Evolutionary conservation across 192 early-diverging fungal species (phyloP).

Genomic region (Podila verticillata): DNA sequence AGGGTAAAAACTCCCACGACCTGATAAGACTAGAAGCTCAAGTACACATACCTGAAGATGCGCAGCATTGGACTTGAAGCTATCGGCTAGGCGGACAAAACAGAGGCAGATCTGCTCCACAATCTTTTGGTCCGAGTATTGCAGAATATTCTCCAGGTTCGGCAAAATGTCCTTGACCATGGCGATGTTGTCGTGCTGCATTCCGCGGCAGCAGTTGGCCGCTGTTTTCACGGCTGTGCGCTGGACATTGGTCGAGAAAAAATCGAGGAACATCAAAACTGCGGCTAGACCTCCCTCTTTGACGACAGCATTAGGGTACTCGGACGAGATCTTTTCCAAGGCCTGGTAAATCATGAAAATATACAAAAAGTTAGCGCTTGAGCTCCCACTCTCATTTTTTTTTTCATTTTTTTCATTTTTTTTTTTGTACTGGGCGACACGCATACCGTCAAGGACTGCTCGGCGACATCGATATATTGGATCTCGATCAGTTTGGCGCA

Average conservation of each 20-base stretch:
- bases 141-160: constrained; percentile 74
- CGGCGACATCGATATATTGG: constrained; percentile 93
- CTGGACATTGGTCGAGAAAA: constrained; percentile 88
- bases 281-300: constrained; percentile 80
- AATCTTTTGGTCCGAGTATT: constrained; percentile 76
- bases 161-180: constrained; percentile 76
- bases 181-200: constrained; percentile 62
- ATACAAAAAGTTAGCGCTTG: not conserved
- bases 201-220: constrained; percentile 68
- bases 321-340: constrained; percentile 81
- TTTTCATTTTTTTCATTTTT: not conserved
- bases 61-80: constrained; percentile 62
- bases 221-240: constrained; percentile 81
- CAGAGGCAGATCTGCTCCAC: constrained; percentile 75
- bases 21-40: no score
- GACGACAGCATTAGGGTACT: constrained; percentile 74
- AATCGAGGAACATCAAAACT: constrained; percentile 86
- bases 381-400: not conserved
- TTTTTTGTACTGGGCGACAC: not conserved
- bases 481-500: constrained; percentile 84
- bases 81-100: constrained; percentile 71
- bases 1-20: not conserved
- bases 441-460: constrained; percentile 79
- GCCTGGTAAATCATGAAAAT: constrained; percentile 46
- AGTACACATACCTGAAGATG: constrained; percentile 40